A percentile compares a stretch with the other conserved stretches of the same genome.
These are phyloP conservation scores for Rhizoctonia solani DNA, from an alignment of 1,284 basidiomycete genomes.

Conservation along the genomic window DNA sequence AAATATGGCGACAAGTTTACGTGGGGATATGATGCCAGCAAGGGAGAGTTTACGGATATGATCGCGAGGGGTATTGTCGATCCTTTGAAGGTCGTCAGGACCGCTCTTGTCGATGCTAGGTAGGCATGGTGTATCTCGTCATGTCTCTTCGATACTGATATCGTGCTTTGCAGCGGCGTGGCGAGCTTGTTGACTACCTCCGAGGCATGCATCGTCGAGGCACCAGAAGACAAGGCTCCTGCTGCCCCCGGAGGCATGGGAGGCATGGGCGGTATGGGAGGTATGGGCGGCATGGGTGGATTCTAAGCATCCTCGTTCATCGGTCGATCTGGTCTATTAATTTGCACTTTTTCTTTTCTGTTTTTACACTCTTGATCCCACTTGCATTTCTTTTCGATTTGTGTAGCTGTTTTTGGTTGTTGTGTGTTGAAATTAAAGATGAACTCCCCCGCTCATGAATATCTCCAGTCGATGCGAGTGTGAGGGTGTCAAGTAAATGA, in stretches of 20 bases:
- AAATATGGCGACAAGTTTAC: conserved; percentile 79
- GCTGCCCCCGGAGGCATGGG: no score
- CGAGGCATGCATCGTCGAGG: conserved; percentile 92
- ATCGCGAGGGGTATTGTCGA: conserved; percentile 93
- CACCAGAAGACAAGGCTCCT: conserved; percentile 78
- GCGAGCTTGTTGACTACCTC: conserved; percentile 91
- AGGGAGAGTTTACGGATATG: conserved; percentile 94
- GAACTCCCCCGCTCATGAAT: no score
- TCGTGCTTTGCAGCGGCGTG: conserved; percentile 57
- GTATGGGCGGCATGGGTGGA: conserved; percentile 55
- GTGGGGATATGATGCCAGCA: conserved; percentile 90
- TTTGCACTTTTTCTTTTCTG: background rate
- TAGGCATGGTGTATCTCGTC: conserved; percentile 25
- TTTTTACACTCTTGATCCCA: background rate
- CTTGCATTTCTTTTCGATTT: conserved; percentile 31
- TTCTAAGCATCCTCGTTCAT: conserved; percentile 8
- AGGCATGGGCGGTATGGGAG: conserved; percentile 50
- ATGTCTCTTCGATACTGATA: conserved; percentile 36
- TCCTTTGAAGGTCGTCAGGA: conserved; percentile 90
- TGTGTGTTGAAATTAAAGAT: no score
- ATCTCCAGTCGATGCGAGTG: no score
- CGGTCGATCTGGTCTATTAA: background rate
- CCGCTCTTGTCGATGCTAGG: conserved; percentile 77
- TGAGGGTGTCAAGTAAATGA: no score
- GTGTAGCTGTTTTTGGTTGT: no score